These are phyloP conservation scores for Pichiaceae sp. DNA, from an alignment of 1,139 yeast genomes.

Conservation along the genomic window DNA sequence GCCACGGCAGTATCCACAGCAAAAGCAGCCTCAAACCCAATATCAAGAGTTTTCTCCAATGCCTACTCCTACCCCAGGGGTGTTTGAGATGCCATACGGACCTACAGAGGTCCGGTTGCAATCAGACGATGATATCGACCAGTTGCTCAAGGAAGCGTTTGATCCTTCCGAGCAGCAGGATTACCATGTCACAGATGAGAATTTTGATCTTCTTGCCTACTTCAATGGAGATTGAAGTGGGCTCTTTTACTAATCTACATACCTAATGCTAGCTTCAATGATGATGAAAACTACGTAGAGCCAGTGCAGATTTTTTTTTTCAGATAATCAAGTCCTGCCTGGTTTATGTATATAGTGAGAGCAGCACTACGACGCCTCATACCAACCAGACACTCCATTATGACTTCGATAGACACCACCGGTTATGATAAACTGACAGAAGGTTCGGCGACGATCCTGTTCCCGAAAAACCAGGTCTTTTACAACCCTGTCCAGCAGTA, in stretches of 20 bases:
- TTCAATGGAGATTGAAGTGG: conserved; percentile 7
- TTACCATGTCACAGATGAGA: conserved; percentile 4
- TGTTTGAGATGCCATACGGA: background rate
- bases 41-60: background rate
- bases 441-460: conserved; percentile 73
- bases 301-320: background rate
- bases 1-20: conserved; percentile 1
- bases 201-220: conserved; percentile 12
- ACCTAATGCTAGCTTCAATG: too few species aligned
- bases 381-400: background rate
- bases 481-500: conserved; percentile 96
- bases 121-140: background rate
- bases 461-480: conserved; percentile 77
- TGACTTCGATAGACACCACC: conserved; percentile 9
- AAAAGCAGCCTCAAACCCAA: background rate
- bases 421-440: conserved; percentile 33
- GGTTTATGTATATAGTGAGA: background rate
- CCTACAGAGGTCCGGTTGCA: background rate
- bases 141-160: background rate
- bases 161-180: background rate
- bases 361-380: background rate
- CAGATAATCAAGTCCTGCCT: background rate
- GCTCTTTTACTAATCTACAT: background rate
- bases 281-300: too few species aligned
- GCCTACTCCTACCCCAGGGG: background rate